phyloP scores from a whole-genome alignment of 2,329 filamentous ascomycete species.

The Fusarium sp. region DNA sequence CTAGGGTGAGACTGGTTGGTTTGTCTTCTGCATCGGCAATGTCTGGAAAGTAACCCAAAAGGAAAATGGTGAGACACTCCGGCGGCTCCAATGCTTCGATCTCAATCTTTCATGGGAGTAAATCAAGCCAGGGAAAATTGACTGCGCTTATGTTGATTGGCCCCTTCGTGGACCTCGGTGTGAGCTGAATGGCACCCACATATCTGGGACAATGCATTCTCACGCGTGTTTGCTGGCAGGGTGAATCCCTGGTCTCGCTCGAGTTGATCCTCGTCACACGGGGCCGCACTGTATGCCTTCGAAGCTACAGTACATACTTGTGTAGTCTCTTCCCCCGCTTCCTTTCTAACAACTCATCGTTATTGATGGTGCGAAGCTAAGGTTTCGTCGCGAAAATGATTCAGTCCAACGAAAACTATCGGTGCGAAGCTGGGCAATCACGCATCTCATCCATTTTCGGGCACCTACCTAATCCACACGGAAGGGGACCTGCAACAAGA shows the following conservation, averaged over 20 bases:
- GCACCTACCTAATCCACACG: neutral
- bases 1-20: neutral
- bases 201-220: conserved; percentile 26
- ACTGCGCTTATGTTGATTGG: conserved; percentile 36
- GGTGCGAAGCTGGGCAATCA: conserved; percentile 4
- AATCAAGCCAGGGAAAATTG: conserved; percentile 2
- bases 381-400: conserved; percentile 7
- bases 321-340: conserved; percentile 33
- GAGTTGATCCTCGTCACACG: conserved; percentile 1
- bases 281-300: conserved; percentile 35
- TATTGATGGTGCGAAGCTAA: conserved; percentile 28
- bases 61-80: conserved; percentile 24
- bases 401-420: neutral
- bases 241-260: neutral
- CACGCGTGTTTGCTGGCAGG: conserved; percentile 29
- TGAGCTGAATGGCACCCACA: conserved; percentile 31
- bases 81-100: neutral
- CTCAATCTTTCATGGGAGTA: neutral
- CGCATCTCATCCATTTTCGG: neutral
- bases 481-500: conserved; percentile 1
- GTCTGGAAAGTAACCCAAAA: neutral
- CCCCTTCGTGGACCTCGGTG: neutral
- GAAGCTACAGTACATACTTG: neutral
- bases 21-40: neutral
- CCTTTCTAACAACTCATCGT: conserved; percentile 15